Evolutionary conservation across 805 yeast genomes (phyloP).

Genomic region (Yueomyces sinensis): DNA sequence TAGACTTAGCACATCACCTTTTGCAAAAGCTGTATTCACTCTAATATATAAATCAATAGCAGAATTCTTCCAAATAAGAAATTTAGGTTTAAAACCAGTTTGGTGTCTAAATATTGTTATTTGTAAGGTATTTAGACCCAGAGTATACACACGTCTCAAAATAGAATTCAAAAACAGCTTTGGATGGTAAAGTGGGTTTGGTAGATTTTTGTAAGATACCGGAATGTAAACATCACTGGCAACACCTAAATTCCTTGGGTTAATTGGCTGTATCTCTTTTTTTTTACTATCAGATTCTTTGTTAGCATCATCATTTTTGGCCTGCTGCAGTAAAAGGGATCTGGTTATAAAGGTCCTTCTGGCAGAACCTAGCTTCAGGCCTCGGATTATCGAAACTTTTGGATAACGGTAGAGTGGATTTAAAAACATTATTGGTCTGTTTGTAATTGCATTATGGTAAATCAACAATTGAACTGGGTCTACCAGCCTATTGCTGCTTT

Average conservation of each 20-base stretch:
- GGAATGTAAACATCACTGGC: constrained; percentile 38
- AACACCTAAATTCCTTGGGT: constrained; percentile 30
- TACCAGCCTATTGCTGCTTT: too few relatives aligned
- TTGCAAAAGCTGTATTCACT: constrained; percentile 74
- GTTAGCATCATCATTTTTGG: too few relatives aligned
- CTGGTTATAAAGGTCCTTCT: too few relatives aligned
- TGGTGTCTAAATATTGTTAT: constrained; percentile 56
- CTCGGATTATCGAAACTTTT: too few relatives aligned
- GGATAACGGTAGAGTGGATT: too few relatives aligned
- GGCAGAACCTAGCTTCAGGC: too few relatives aligned
- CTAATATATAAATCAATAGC: constrained; percentile 68
- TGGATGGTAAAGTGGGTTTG: constrained; percentile 32
- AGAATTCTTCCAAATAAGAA: constrained; percentile 69
- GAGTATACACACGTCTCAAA: constrained; percentile 44
- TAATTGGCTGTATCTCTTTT: constrained; percentile 9
- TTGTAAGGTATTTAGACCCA: constrained; percentile 58
- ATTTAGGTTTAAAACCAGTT: constrained; percentile 53
- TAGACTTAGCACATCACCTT: constrained; percentile 34
- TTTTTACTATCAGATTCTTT: too few relatives aligned
- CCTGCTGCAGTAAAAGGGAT: too few relatives aligned
- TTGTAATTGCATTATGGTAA: too few relatives aligned
- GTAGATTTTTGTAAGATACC: constrained; percentile 32
- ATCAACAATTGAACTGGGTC: too few relatives aligned
- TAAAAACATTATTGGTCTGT: too few relatives aligned
- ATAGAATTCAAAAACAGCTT: constrained; percentile 30